Evolutionary conservation across 306 rosid genomes (phyloP), one percentile per base, ranked within the genome.

Genomic region (Delonix regia): DNA sequence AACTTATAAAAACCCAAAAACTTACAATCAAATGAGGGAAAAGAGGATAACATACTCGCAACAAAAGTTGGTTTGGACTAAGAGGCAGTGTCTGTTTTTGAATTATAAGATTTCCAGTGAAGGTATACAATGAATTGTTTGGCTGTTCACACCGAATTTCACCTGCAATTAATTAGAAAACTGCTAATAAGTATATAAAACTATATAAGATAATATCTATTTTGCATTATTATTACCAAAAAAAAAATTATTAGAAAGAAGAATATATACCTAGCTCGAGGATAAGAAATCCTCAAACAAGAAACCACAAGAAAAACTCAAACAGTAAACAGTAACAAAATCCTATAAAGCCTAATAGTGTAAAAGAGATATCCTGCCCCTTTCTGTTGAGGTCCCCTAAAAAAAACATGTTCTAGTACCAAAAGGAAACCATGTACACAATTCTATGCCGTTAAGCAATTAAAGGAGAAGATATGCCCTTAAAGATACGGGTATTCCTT

Each of bases 91-190:
- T 93, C 82, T 93, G 97, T 71, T 93, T 88, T 81, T 93, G 82
- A 82, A 86, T 52, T 53, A 93, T 82, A 85, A 85, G 94, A 83
- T 93, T 93, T 71, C 97, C 97, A 12, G 96, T 89, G 87, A 90
- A 93, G 78, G 97, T 93, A 87, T 93, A 93, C 56, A 93, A 79
- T 70, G 97, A 93, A 87, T 93, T 93, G 86, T 93, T 93, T 49
- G 97, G 97, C 28, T 93, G 97, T 81, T 93, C 97, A 74, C 97
- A 90, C 84, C 89, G 94, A 85, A 93, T 82, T 89, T 93, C 97
- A 79, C 96, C 97, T 93, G 89, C 80, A 89, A 76, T 71, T 73
- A 69, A 55, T n/a, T 16, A 79, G 33, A 48, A 39, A 71, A 75
- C 24, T 19, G n/a, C 15, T 25, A 14, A 3, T 84, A 66, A 78